Evolutionary conservation across 768 basidiomycete genomes (phyloP).

Genomic region (Leccinum barrowsii): DNA sequence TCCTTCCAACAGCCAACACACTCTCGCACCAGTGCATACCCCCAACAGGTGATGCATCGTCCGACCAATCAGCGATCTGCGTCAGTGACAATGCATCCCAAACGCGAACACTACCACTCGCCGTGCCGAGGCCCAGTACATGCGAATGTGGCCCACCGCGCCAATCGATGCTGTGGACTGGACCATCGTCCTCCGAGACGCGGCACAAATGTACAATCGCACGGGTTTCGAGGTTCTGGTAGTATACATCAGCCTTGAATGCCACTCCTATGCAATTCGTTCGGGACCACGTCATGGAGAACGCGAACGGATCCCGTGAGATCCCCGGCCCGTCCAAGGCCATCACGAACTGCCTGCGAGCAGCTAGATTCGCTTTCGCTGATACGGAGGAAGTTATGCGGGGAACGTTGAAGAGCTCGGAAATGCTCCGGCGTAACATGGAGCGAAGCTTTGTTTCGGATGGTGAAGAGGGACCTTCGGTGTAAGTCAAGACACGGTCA

Average conservation of each 20-base stretch:
- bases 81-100: constrained; percentile 44
- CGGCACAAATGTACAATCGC: constrained; percentile 50
- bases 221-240: constrained; percentile 57
- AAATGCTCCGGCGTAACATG: constrained; percentile 50
- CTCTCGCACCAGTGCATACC: constrained; percentile 40
- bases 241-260: constrained; percentile 56
- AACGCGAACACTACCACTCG: constrained; percentile 46
- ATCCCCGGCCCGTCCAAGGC: constrained; percentile 67
- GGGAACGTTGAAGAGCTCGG: constrained; percentile 43
- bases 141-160: constrained; percentile 38
- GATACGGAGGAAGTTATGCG: constrained; percentile 39
- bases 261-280: constrained; percentile 61
- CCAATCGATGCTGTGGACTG: constrained; percentile 52
- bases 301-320: constrained; percentile 48
- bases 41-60: constrained; percentile 33
- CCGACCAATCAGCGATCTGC: constrained; percentile 33
- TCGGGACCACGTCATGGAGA: constrained; percentile 59
- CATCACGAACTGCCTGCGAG: constrained; percentile 51
- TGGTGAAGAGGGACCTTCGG: constrained; percentile 34
- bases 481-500: constrained; percentile 52
- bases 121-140: constrained; percentile 51
- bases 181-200: constrained; percentile 32
- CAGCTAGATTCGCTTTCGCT: constrained; percentile 54
- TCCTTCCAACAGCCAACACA: constrained; percentile 38
- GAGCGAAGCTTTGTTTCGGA: constrained; percentile 41